These are phyloP conservation scores for Striga asiatica DNA, from an alignment of 257 asterid genomes.

Conservation along the genomic window DNA sequence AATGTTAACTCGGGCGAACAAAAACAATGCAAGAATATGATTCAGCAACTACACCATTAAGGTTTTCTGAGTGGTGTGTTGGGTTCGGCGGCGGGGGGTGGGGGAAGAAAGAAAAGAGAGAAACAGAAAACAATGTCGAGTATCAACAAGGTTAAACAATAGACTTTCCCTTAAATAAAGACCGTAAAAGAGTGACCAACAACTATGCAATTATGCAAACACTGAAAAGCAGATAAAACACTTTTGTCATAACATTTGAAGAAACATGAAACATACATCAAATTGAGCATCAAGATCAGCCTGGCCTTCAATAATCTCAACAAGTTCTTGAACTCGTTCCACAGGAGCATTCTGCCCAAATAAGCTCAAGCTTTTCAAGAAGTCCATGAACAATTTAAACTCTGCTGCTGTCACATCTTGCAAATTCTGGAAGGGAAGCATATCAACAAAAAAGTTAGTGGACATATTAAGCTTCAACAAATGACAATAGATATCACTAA, in stretches of 20 bases:
- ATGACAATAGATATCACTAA: conserved; percentile 2
- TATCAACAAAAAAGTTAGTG: neutral
- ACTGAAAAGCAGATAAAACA: conserved; percentile 3
- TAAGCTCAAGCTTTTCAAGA: conserved; percentile 81
- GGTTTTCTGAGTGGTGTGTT: no score
- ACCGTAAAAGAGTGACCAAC: neutral
- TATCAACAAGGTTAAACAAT: conserved; percentile 8
- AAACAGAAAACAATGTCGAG: no score
- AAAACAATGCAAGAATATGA: no score
- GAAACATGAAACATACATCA: conserved; percentile 44
- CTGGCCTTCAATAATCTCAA: conserved; percentile 94
- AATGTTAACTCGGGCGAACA: neutral
- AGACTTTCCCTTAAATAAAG: neutral
- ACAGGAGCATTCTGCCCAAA: conserved; percentile 75
- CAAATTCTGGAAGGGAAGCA: conserved; percentile 56
- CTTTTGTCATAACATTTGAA: conserved; percentile 4
- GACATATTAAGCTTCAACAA: neutral
- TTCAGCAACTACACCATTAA: no score
- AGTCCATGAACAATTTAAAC: conserved; percentile 80
- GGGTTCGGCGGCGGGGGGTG: no score
- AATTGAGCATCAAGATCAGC: conserved; percentile 95
- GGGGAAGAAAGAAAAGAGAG: no score
- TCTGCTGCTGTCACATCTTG: conserved; percentile 89
- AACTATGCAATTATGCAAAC: no score
- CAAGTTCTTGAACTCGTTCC: conserved; percentile 90